Percentiles rank a stretch among this genome's conserved stretches.
These are phyloP conservation scores for Cladosporium sp. DNA, from an alignment of 2,329 filamentous ascomycete species.

Conservation along the genomic window DNA sequence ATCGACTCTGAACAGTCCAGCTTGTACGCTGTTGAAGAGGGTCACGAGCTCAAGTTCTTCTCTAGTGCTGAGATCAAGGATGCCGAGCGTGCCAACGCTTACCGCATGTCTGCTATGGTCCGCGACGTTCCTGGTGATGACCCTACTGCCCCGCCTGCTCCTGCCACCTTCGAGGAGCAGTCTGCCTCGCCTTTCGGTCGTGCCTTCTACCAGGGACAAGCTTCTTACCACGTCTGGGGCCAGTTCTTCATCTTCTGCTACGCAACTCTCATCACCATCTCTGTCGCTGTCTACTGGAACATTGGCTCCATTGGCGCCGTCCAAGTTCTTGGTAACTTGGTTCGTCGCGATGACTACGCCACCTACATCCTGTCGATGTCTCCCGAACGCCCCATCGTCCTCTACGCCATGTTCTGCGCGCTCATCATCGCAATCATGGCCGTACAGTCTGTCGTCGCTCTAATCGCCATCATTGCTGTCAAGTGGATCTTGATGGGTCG, in stretches of 20 bases:
- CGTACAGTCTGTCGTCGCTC: conserved; percentile 41
- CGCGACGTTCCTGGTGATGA: conserved; percentile 9
- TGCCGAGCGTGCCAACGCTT: conserved; percentile 7
- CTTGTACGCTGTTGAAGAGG: conserved; percentile 10
- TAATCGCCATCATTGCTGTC: conserved; percentile 41
- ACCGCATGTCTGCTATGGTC: conserved; percentile 12
- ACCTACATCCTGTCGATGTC: conserved; percentile 14
- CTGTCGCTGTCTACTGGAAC: conserved; percentile 51
- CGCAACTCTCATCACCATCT: conserved; percentile 44
- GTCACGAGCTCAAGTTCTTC: conserved; percentile 11
- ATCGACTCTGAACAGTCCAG: conserved; percentile 22
- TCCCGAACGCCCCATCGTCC: conserved; percentile 31
- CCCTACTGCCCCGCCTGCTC: background rate
- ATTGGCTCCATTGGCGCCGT: conserved; percentile 46
- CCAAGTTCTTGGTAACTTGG: conserved; percentile 41
- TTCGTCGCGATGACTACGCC: conserved; percentile 20
- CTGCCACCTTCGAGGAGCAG: background rate
- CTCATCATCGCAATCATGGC: conserved; percentile 43
- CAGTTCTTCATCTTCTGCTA: conserved; percentile 49
- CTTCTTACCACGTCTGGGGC: conserved; percentile 49
- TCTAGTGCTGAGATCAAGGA: conserved; percentile 3
- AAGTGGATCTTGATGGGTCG: conserved; percentile 54
- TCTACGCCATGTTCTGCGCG: conserved; percentile 40
- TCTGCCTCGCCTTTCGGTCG: conserved; percentile 49
- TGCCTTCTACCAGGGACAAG: conserved; percentile 51